Evolutionary conservation across 2,329 filamentous ascomycete genomes (phyloP).

Genomic region (Fusarium abutilonis): DNA sequence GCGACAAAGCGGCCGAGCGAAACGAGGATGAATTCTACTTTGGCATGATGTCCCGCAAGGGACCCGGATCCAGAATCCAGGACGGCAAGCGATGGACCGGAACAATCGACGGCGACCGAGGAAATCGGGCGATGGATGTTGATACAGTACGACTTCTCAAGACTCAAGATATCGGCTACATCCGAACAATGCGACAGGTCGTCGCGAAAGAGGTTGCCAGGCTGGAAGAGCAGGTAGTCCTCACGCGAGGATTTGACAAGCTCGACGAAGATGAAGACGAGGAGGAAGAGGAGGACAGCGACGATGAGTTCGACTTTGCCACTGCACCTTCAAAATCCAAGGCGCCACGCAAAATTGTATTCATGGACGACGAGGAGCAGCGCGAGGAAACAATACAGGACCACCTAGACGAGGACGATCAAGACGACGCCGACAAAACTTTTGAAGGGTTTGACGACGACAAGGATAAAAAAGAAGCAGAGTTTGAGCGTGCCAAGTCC

Average conservation of each 20-base stretch:
- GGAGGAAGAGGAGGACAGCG: constrained; percentile 46
- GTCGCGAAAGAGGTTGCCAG: constrained; percentile 65
- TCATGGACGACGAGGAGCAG: constrained; percentile 56
- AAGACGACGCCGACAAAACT: constrained; percentile 45
- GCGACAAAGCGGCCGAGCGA: constrained; percentile 69
- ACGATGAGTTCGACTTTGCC: constrained; percentile 49
- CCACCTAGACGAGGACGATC: constrained; percentile 47
- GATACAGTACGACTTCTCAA: constrained; percentile 71
- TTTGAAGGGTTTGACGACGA: constrained; percentile 37
- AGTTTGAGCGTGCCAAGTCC: constrained; percentile 55
- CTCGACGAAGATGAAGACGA: constrained; percentile 51
- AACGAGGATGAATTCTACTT: constrained; percentile 81
- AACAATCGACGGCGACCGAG: constrained; percentile 66
- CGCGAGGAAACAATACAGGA: constrained; percentile 47
- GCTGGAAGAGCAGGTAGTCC: constrained; percentile 64
- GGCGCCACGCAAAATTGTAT: constrained; percentile 62
- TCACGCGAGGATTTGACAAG: constrained; percentile 53
- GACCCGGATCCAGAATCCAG: constrained; percentile 61
- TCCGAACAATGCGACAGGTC: constrained; percentile 70
- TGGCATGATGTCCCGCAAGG: constrained; percentile 72
- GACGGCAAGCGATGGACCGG: constrained; percentile 64
- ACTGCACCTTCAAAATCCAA: constrained; percentile 46
- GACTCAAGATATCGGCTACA: constrained; percentile 74
- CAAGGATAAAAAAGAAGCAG: constrained; percentile 43
- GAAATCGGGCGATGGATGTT: constrained; percentile 63